phyloP scores from a whole-genome alignment of 2,329 filamentous ascomycete genomes.

The Taxawa tesnikishii region DNA sequence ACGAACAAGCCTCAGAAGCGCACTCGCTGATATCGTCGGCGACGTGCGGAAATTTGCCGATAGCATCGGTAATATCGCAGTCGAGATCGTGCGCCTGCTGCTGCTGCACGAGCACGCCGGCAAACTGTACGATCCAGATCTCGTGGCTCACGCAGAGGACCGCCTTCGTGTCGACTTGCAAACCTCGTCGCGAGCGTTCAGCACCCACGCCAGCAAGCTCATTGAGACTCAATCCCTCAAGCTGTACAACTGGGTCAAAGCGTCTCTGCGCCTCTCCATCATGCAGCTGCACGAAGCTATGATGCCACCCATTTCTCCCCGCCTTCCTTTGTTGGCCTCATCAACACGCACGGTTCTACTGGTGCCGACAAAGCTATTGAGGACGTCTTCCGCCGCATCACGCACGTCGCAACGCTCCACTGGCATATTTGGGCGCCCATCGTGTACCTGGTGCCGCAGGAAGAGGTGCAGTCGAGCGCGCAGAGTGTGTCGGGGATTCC shows the following conservation, averaged over 20 bases:
- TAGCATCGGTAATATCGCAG: constrained; percentile 29
- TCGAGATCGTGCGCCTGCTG: constrained; percentile 32
- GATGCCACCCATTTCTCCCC: constrained; percentile 12
- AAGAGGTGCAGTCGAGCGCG: no score
- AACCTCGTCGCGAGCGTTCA: constrained; percentile 15
- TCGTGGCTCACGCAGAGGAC: constrained; percentile 22
- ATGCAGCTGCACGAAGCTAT: constrained; percentile 32
- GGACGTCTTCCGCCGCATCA: constrained; percentile 64
- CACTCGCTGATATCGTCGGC: constrained; percentile 28
- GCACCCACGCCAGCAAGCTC: constrained; percentile 15
- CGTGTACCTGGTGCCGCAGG: no score
- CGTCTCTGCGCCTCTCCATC: constrained; percentile 24
- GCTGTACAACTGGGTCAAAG: constrained; percentile 19
- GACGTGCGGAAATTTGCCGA: constrained; percentile 24
- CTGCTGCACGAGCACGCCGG: constrained; percentile 19
- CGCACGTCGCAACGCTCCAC: constrained; percentile 74
- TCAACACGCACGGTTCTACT: not conserved
- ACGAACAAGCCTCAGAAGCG: constrained; percentile 15
- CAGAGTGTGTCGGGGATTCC: no score
- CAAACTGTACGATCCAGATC: constrained; percentile 18
- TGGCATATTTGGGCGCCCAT: constrained; percentile 80
- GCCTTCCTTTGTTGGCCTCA: constrained; percentile 13
- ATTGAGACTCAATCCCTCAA: constrained; percentile 21
- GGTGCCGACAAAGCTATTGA: constrained; percentile 9
- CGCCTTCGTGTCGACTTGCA: constrained; percentile 20